Conservation (phyloP, 148 eudicot species). For the Rhododendron henanense region DNA sequence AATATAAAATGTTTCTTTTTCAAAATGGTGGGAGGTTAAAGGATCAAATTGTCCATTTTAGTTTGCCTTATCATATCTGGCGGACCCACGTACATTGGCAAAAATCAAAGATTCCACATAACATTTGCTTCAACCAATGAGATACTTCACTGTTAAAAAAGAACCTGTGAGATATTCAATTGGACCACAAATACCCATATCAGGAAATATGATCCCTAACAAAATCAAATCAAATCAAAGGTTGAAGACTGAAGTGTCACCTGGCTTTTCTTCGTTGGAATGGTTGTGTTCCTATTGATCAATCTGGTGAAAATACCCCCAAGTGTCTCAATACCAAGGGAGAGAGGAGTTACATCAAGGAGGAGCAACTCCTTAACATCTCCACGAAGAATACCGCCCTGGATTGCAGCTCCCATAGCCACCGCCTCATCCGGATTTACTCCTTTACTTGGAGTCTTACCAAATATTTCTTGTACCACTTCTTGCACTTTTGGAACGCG, state of each 20-base stretch:
- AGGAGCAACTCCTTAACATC: constrained; percentile 96
- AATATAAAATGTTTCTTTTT: neutral
- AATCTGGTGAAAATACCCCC: constrained; percentile 92
- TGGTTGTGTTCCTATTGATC: constrained; percentile 90
- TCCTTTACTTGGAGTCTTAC: constrained; percentile 88
- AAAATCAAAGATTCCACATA: neutral
- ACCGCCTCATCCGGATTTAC: constrained; percentile 97
- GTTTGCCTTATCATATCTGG: neutral
- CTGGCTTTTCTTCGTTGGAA: constrained; percentile 97
- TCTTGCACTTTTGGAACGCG: constrained; percentile 89
- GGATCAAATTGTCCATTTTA: neutral
- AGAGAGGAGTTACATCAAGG: constrained; percentile 90
- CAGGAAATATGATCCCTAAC: neutral
- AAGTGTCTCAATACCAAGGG: constrained; percentile 92
- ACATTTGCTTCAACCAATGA: neutral
- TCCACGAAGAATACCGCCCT: constrained; percentile 93
- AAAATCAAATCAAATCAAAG: neutral
- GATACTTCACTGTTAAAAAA: neutral
- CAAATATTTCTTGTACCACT: constrained; percentile 70
- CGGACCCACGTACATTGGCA: neutral
- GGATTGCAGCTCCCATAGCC: constrained; percentile 98
- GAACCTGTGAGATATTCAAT: neutral
- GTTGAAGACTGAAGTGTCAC: constrained; percentile 22
- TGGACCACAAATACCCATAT: neutral
- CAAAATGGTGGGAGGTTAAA: neutral